A percentile compares a stretch with the other conserved stretches of the same genome.
Conservation (phyloP, 1,284 basidiomycete genomes). For the Pyrrhoderma lamaoense region DNA sequence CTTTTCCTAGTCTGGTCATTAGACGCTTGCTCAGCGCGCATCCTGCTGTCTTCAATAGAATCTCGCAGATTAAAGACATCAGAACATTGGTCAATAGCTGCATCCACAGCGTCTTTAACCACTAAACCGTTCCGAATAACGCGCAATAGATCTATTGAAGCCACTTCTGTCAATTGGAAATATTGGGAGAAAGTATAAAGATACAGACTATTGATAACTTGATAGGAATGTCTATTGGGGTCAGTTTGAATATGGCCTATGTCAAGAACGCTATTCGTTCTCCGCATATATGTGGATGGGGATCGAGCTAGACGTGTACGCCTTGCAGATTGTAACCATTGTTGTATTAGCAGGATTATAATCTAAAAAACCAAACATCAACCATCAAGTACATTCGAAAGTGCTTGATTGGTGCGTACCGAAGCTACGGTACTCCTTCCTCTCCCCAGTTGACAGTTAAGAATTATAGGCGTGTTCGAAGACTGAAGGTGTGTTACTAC, state of each 20-base stretch:
- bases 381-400: background rate
- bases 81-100: conserved; percentile 85
- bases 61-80: conserved; percentile 84
- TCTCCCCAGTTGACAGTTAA: conserved; percentile 95
- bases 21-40: conserved; percentile 67
- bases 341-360: conserved; percentile 78
- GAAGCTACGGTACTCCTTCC: conserved; percentile 91
- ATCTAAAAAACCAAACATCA: conserved; percentile 38
- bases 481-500: conserved; percentile 74
- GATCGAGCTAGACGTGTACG: conserved; percentile 2
- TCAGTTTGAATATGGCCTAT: conserved; percentile 16
- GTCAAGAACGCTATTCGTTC: conserved; percentile 13
- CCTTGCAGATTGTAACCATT: conserved; percentile 60
- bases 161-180: too few relatives aligned
- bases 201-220: conserved; percentile 69
- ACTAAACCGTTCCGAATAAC: conserved; percentile 87
- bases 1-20: conserved; percentile 63
- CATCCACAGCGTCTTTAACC: conserved; percentile 86
- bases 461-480: conserved; percentile 74
- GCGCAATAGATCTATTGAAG: conserved; percentile 72
- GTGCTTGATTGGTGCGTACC: conserved; percentile 37
- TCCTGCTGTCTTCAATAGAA: conserved; percentile 78
- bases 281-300: conserved; percentile 18
- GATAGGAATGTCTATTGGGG: conserved; percentile 59
- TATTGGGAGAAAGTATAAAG: too few relatives aligned